phyloP scores from a whole-genome alignment of 352 stramenopile genomes.

The Peronospora destructor region DNA sequence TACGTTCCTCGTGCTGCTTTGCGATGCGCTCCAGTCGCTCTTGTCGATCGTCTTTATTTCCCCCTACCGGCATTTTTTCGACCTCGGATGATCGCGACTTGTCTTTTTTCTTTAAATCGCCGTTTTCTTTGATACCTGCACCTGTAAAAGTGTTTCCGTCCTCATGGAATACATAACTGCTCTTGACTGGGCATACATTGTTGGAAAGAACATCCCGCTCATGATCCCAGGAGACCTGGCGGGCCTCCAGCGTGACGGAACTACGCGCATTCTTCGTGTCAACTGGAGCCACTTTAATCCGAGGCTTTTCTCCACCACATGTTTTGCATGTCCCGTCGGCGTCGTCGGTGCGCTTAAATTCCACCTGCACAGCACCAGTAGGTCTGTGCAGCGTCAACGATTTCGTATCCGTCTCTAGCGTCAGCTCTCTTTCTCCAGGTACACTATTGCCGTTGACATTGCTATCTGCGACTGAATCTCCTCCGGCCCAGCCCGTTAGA shows the following conservation, averaged over 20 bases:
- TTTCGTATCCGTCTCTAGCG: slow-evolving; percentile 32
- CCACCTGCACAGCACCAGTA: slow-evolving; percentile 47
- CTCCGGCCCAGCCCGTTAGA: slow-evolving; percentile 16
- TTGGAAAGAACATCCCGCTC: slow-evolving; percentile 60
- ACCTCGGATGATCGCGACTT: slow-evolving; percentile 32
- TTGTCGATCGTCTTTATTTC: slow-evolving; percentile 60
- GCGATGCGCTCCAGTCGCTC: slow-evolving; percentile 61
- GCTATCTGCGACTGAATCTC: not conserved
- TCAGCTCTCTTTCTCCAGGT: slow-evolving; percentile 37
- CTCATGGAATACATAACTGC: slow-evolving; percentile 74
- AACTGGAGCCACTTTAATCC: slow-evolving; percentile 17
- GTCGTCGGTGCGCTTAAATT: slow-evolving; percentile 42
- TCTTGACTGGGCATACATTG: slow-evolving; percentile 59
- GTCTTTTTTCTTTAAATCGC: slow-evolving; percentile 53
- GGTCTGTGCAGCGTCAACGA: slow-evolving; percentile 37
- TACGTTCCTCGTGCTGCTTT: slow-evolving; percentile 61
- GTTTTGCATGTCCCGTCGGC: slow-evolving; percentile 34
- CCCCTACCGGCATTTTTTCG: slow-evolving; percentile 65
- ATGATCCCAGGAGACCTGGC: slow-evolving; percentile 52
- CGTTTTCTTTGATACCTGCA: slow-evolving; percentile 13
- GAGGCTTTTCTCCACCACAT: slow-evolving; percentile 54
- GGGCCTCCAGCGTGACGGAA: slow-evolving; percentile 32
- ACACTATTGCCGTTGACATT: slow-evolving; percentile 4
- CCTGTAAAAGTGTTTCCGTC: slow-evolving; percentile 17
- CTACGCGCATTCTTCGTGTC: slow-evolving; percentile 22